Conservation (phyloP, 495 filamentous ascomycete species). For the Wilcoxina mikolae region DNA sequence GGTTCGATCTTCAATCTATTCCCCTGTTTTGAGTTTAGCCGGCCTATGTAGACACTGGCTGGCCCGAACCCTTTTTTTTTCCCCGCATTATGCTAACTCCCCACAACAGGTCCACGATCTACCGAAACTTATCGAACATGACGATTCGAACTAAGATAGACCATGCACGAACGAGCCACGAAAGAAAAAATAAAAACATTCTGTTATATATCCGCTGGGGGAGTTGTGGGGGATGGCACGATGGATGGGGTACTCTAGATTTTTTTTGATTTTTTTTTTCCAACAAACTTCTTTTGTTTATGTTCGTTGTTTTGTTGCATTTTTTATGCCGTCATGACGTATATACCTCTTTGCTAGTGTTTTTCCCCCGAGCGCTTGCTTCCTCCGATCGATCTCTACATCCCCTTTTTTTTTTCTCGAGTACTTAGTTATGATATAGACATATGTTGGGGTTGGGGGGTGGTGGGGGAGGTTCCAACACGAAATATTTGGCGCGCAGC, state of each 20-base stretch:
- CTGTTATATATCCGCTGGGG: background rate
- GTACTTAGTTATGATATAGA: too few relatives aligned
- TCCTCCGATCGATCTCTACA: too few relatives aligned
- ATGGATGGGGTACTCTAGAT: too few relatives aligned
- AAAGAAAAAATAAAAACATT: constrained; percentile 11
- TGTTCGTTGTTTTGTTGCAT: background rate
- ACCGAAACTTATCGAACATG: constrained; percentile 38
- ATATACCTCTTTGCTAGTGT: too few relatives aligned
- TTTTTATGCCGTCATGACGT: too few relatives aligned
- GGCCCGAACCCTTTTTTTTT: constrained; percentile 6
- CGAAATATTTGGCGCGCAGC: too few relatives aligned
- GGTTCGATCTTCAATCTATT: constrained; percentile 6
- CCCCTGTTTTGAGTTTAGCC: background rate
- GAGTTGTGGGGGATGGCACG: background rate
- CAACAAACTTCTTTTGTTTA: constrained; percentile 1
- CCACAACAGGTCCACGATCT: constrained; percentile 42
- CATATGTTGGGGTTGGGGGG: too few relatives aligned
- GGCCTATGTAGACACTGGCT: background rate
- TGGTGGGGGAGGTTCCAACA: too few relatives aligned
- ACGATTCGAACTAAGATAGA: constrained; percentile 3
- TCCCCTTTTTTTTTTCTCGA: too few relatives aligned
- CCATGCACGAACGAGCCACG: background rate
- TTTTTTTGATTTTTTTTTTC: too few relatives aligned
- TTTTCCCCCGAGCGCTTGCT: too few relatives aligned
- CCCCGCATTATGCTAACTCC: constrained; percentile 1